Evolutionary conservation across 495 filamentous ascomycete genomes (phyloP), one percentile per base, ranked within the genome.

Genomic region (Aspergillus leporis): DNA sequence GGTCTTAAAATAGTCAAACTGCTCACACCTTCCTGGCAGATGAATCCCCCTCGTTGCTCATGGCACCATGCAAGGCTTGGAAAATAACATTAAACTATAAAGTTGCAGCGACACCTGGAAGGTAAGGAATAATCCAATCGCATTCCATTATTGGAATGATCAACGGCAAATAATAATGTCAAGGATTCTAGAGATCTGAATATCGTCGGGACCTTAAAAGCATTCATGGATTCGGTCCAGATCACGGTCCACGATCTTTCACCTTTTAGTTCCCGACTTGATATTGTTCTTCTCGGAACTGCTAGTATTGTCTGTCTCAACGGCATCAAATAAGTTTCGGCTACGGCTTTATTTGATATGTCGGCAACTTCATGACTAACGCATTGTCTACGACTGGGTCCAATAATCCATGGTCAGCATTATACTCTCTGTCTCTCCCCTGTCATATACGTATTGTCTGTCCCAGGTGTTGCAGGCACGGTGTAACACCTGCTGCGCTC

Each of bases 401-500:
- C 31, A 22, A 53, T 59, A 7, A 4, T 10, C 19, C 19, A 47
- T 3, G 8, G 19, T 3, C 65, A 58, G 45, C 56, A 73, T 73
- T 71, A 68, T 71, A 65, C 60, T 48, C 23, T 38, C 25, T 30
- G 18, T 46, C 50, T 30, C 31, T 21, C n/a, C 41, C 36, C 38
- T 21, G 25, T 32, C 30, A 7, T 40, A 36, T 22, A 40, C 23
- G 55, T 49, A 68, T 66, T 70, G 62, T 70, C 47, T 67, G 69
- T 74, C 55, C 72, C 65, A 56, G 59, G 59, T 59, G 61, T 66
- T 64, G 61, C 57, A 66, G n/a, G 63, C 60, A 56, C 22, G 18
- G 51, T 32, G 38, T 32, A 32, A 12, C 16, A 55, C 7, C 45
- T 16, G 31, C 12, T 23, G 38, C 12, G 31, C 21, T 21, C 32